Percentiles rank a stretch among this genome's conserved stretches.
phyloP scores from a whole-genome alignment of 2,329 filamentous ascomycete genomes.

The Aspergillus melleus region DNA sequence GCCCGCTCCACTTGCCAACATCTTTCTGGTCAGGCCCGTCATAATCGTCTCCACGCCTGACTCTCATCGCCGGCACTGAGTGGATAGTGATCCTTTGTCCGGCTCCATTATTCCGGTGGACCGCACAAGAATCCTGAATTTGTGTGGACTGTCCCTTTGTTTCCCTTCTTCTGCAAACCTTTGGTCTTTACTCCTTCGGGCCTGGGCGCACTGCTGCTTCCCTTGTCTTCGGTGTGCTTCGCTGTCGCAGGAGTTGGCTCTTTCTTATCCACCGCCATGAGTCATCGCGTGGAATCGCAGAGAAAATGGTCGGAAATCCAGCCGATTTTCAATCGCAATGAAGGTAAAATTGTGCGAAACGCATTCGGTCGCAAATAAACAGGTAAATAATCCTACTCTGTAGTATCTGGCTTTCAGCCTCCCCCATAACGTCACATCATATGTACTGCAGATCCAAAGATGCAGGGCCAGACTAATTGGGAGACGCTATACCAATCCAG shows the following conservation, averaged over 20 bases:
- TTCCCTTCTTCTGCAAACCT: not conserved
- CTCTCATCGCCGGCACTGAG: not conserved
- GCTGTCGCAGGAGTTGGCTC: not conserved
- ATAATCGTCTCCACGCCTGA: constrained; percentile 2
- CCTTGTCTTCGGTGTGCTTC: not conserved
- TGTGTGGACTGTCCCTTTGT: not conserved
- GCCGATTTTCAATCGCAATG: no score
- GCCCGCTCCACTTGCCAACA: constrained; percentile 5
- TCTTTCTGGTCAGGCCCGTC: constrained; percentile 5
- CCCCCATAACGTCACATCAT: not conserved
- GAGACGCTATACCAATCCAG: not conserved
- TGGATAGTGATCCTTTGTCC: not conserved
- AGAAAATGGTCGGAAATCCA: not conserved
- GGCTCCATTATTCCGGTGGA: not conserved
- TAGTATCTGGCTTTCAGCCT: no score
- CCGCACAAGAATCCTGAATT: not conserved
- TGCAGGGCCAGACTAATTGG: not conserved
- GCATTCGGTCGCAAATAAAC: no score
- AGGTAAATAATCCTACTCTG: not conserved
- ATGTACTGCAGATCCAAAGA: not conserved
- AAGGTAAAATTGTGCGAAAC: not conserved
- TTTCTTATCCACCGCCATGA: not conserved
- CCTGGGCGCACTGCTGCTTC: not conserved
- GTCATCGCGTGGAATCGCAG: not conserved
- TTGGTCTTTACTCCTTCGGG: not conserved